These are phyloP conservation scores for Lyophyllum decastes DNA, from an alignment of 768 basidiomycete species.

Conservation along the genomic window DNA sequence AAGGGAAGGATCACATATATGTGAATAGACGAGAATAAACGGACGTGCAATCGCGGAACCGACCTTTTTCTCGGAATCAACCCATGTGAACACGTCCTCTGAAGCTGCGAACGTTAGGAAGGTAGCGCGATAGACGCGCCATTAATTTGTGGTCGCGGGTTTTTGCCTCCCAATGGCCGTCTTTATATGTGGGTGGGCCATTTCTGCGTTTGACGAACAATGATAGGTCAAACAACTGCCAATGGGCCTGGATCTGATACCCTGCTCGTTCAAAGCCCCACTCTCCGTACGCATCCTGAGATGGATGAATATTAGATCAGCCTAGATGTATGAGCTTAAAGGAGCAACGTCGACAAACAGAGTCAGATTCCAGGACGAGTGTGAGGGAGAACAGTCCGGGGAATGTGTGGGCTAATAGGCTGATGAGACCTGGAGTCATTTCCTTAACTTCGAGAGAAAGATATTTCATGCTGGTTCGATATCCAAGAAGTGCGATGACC, in stretches of 20 bases:
- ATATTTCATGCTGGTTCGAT: slow-evolving; percentile 18
- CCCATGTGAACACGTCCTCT: slow-evolving; percentile 4
- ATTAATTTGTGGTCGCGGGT: too few species aligned
- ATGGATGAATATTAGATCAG: neutral
- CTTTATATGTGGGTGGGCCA: too few species aligned
- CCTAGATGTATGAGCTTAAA: neutral
- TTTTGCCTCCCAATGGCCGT: too few species aligned
- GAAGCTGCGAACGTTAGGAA: slow-evolving; percentile 12
- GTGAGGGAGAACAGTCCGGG: slow-evolving; percentile 23
- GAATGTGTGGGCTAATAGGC: slow-evolving; percentile 20
- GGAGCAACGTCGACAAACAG: slow-evolving; percentile 2
- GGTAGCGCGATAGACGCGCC: too few species aligned
- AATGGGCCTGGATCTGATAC: slow-evolving; percentile 3
- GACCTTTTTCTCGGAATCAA: neutral
- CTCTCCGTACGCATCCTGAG: neutral
- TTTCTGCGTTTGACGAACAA: too few species aligned
- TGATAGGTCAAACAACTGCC: slow-evolving; percentile 15
- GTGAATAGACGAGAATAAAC: too few species aligned
- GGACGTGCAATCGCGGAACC: neutral
- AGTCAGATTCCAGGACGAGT: slow-evolving; percentile 14
- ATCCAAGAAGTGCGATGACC: slow-evolving; percentile 22
- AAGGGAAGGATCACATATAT: too few species aligned
- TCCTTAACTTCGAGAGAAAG: slow-evolving; percentile 24
- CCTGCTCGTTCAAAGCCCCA: neutral
- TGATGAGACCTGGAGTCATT: slow-evolving; percentile 18